phyloP scores from a whole-genome alignment of 2,329 filamentous ascomycete genomes.

The Fusarium decemcellulare region DNA sequence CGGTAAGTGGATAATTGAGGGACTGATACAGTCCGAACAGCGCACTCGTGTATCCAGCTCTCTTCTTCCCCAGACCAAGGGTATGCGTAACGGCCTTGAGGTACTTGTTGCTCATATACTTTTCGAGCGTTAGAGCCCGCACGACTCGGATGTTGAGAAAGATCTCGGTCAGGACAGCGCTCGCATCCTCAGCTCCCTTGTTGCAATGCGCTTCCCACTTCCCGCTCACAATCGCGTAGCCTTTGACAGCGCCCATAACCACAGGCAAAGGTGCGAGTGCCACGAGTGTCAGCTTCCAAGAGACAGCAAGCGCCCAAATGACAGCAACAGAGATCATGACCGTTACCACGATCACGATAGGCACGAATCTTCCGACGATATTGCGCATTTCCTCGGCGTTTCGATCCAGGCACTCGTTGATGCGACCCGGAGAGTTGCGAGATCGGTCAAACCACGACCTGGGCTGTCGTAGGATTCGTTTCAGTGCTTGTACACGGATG shows the following conservation, averaged over 20 bases:
- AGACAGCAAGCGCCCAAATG: conserved; percentile 79
- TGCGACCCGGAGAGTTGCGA: conserved; percentile 72
- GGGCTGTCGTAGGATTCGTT: conserved; percentile 80
- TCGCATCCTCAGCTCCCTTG: conserved; percentile 71
- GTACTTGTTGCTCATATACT: conserved; percentile 78
- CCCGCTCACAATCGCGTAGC: conserved; percentile 75
- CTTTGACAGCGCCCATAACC: conserved; percentile 75
- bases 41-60: conserved; percentile 76
- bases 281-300: conserved; percentile 87
- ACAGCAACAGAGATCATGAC: conserved; percentile 79
- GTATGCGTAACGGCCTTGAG: conserved; percentile 63
- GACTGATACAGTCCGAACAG: conserved; percentile 86
- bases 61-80: conserved; percentile 73
- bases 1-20: conserved; percentile 78
- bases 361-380: conserved; percentile 83
- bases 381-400: conserved; percentile 91
- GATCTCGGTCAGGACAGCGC: conserved; percentile 76
- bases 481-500: conserved; percentile 77
- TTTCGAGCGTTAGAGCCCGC: conserved; percentile 80
- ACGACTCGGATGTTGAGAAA: conserved; percentile 86
- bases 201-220: conserved; percentile 82
- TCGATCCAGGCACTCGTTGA: conserved; percentile 82
- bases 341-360: conserved; percentile 75
- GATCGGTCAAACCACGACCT: conserved; percentile 83
- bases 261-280: conserved; percentile 78